Evolutionary conservation across 148 eudicot genomes (phyloP).

Genomic region (Linanthus parryae): DNA sequence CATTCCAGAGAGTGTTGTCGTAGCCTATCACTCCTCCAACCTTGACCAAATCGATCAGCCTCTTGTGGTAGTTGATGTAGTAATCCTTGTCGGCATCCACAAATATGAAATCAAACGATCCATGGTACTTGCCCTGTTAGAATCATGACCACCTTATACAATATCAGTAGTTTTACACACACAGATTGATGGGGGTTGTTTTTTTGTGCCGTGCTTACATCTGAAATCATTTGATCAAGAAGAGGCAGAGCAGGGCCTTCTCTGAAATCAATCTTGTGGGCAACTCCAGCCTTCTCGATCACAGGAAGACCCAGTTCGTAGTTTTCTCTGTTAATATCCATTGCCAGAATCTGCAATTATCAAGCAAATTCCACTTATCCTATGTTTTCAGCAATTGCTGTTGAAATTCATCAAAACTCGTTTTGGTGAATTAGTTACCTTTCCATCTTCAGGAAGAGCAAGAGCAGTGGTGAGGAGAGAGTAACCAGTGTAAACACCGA

Average conservation of each 20-base stretch:
- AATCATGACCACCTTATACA: no score
- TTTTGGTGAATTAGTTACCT: no score
- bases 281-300: slow-evolving; percentile 58
- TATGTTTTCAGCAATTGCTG: no score
- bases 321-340: slow-evolving; percentile 66
- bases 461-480: slow-evolving; percentile 93
- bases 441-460: slow-evolving; percentile 86
- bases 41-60: slow-evolving; percentile 53
- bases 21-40: slow-evolving; percentile 60
- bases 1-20: slow-evolving; percentile 79
- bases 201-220: slow-evolving; percentile 34
- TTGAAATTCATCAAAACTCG: no score
- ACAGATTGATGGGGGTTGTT: no score
- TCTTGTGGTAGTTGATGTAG: slow-evolving; percentile 60
- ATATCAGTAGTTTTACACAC: no score
- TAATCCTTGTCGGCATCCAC: slow-evolving; percentile 72
- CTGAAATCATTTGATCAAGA: slow-evolving; percentile 47
- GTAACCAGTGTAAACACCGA: slow-evolving; percentile 86
- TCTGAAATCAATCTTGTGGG: slow-evolving; percentile 65
- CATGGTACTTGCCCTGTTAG: slow-evolving; percentile 41
- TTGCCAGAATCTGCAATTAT: slow-evolving; percentile 74
- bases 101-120: slow-evolving; percentile 47
- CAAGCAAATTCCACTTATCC: no score
- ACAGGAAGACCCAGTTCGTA: slow-evolving; percentile 69
- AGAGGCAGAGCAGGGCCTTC: slow-evolving; percentile 69